Percentiles rank a stretch among this genome's conserved stretches.
These are phyloP conservation scores for Fusarium sp. DNA, from an alignment of 2,329 filamentous ascomycete genomes.

Conservation along the genomic window DNA sequence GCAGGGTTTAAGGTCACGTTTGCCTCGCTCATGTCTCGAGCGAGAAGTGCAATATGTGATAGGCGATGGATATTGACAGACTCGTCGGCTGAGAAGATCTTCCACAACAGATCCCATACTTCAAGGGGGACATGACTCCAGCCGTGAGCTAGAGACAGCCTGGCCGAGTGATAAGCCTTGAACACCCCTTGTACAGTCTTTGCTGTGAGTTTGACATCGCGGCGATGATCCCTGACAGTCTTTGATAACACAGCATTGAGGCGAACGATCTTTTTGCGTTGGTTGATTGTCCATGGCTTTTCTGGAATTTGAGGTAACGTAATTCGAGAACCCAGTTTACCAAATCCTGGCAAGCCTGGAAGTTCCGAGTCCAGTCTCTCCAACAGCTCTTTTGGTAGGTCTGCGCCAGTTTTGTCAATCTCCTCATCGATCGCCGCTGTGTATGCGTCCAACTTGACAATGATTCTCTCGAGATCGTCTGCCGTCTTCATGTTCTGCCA, in stretches of 20 bases:
- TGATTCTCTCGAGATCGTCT: conserved; percentile 49
- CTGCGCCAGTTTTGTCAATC: conserved; percentile 45
- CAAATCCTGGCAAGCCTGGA: conserved; percentile 38
- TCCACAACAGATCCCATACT: conserved; percentile 74
- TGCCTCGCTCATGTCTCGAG: conserved; percentile 71
- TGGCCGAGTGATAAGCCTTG: conserved; percentile 60
- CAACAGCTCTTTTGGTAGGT: conserved; percentile 47
- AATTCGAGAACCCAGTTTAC: conserved; percentile 38
- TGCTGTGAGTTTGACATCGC: conserved; percentile 41
- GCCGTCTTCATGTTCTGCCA: conserved; percentile 46
- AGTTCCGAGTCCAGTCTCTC: conserved; percentile 47
- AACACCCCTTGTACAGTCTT: conserved; percentile 55
- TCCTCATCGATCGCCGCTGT: conserved; percentile 48
- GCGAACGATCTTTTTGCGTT: conserved; percentile 50
- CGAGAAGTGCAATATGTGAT: conserved; percentile 68
- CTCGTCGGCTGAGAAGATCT: conserved; percentile 63
- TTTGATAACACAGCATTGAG: conserved; percentile 47
- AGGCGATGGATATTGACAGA: conserved; percentile 64
- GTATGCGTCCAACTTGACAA: conserved; percentile 48
- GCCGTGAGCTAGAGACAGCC: conserved; percentile 53
- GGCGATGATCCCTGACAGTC: conserved; percentile 43
- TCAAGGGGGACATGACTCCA: conserved; percentile 67
- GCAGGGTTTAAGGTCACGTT: conserved; percentile 62
- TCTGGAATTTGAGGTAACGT: conserved; percentile 49
- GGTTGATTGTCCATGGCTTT: conserved; percentile 49